A percentile compares a stretch with the other conserved stretches of the same genome.
Evolutionary conservation across 495 filamentous ascomycete genomes (phyloP).

Genomic region (Annulohypoxylon maeteangense): DNA sequence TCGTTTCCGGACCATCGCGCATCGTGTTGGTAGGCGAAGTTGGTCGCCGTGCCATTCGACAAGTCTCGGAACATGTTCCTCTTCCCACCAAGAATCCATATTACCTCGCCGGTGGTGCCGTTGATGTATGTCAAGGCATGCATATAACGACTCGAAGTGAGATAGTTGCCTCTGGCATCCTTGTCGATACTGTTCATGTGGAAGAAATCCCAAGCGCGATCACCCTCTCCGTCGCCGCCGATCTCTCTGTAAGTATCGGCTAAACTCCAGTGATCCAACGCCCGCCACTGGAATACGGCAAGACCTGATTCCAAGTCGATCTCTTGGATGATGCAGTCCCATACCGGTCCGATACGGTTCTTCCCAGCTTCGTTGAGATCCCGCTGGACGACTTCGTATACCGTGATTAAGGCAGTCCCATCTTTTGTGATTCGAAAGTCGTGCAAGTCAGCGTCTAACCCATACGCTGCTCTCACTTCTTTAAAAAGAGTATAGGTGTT

Average conservation of each 20-base stretch:
- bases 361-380: slow-evolving; percentile 53
- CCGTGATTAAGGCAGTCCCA: slow-evolving; percentile 58
- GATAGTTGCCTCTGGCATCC: slow-evolving; percentile 64
- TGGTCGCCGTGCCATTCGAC: slow-evolving; percentile 48
- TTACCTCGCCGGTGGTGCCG: slow-evolving; percentile 64
- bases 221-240: slow-evolving; percentile 36
- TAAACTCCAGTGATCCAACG: slow-evolving; percentile 50
- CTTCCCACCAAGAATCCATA: slow-evolving; percentile 67
- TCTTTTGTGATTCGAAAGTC: slow-evolving; percentile 60
- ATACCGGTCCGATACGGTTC: slow-evolving; percentile 55
- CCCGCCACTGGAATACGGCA: slow-evolving; percentile 54
- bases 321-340: slow-evolving; percentile 61
- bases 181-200: slow-evolving; percentile 74
- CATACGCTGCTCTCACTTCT: slow-evolving; percentile 28
- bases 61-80: slow-evolving; percentile 52
- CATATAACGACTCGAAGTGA: slow-evolving; percentile 68
- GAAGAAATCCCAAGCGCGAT: slow-evolving; percentile 68
- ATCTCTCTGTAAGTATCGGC: slow-evolving; percentile 36
- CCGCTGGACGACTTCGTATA: slow-evolving; percentile 51
- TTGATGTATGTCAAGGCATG: slow-evolving; percentile 69
- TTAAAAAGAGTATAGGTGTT: slow-evolving; percentile 20
- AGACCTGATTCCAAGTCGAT: slow-evolving; percentile 57
- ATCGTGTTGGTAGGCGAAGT: slow-evolving; percentile 72
- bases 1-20: slow-evolving; percentile 63
- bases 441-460: slow-evolving; percentile 47